Conservation (phyloP, 1,139 yeast species). For the Scheffersomyces cryptocercus region DNA sequence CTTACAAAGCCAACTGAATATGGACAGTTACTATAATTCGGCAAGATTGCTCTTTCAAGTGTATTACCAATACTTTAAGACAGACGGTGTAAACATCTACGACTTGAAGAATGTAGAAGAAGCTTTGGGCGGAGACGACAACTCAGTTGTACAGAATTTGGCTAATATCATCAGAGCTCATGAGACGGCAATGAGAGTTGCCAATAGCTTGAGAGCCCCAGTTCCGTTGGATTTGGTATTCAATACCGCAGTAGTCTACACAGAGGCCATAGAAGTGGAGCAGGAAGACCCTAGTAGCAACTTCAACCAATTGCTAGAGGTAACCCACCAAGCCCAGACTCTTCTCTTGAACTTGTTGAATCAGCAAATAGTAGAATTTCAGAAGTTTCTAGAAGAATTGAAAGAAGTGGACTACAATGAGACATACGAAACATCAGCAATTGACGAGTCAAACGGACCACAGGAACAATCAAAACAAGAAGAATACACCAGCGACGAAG, state of each 20-base stretch:
- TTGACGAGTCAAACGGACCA: constrained; percentile 1
- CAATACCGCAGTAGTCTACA: constrained; percentile 49
- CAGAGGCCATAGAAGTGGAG: constrained; percentile 45
- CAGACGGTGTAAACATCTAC: constrained; percentile 43
- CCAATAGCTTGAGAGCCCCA: constrained; percentile 9
- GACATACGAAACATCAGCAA: background rate
- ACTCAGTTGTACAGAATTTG: constrained; percentile 42
- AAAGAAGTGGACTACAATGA: constrained; percentile 5
- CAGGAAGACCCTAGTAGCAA: constrained; percentile 17
- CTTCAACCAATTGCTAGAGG: constrained; percentile 15
- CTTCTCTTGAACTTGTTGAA: constrained; percentile 19
- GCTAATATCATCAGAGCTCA: constrained; percentile 36
- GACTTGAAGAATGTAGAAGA: constrained; percentile 43
- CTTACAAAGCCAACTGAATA: constrained; percentile 13
- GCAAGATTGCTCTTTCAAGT: constrained; percentile 52
- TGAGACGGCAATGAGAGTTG: constrained; percentile 32
- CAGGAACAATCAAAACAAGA: constrained; percentile 12
- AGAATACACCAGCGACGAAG: constrained; percentile 27
- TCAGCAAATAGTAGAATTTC: constrained; percentile 26
- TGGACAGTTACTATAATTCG: constrained; percentile 50
- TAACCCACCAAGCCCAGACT: constrained; percentile 19
- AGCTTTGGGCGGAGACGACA: constrained; percentile 30
- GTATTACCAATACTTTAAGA: constrained; percentile 41
- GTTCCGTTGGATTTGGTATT: constrained; percentile 43
- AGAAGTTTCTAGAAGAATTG: constrained; percentile 30